Evolutionary conservation across 225 moss, liverwort and hornwort genomes (phyloP).

Genomic region (Straminergon stramineum): DNA sequence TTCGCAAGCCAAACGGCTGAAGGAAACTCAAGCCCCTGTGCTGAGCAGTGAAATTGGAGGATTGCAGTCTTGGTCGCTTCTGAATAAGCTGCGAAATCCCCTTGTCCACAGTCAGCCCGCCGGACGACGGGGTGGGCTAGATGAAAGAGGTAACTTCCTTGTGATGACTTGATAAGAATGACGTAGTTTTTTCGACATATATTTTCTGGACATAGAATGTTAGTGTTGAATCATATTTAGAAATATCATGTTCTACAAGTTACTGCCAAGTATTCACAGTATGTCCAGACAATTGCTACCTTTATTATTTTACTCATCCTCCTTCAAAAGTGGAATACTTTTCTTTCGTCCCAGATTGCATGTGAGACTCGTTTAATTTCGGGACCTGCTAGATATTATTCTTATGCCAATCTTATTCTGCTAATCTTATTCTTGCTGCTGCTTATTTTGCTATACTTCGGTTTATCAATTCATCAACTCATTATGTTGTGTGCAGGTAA

Average conservation of each 20-base stretch:
- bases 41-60: conserved; percentile 17
- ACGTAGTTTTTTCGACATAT: not conserved
- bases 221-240: not conserved
- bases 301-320: not conserved
- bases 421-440: not conserved
- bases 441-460: not conserved
- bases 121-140: not conserved
- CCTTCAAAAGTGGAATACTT: not conserved
- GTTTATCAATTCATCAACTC: not conserved
- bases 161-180: not conserved
- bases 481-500: not conserved
- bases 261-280: not conserved
- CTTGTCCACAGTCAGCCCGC: conserved; percentile 12
- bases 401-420: not conserved
- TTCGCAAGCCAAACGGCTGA: conserved; percentile 38
- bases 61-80: conserved; percentile 19
- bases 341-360: not conserved
- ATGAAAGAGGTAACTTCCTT: conserved; percentile 10
- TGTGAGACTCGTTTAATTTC: not conserved
- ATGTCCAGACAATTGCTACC: not conserved
- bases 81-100: conserved; percentile 34
- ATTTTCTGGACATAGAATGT: not conserved
- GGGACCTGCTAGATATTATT: not conserved
- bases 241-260: not conserved
- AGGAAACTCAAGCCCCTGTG: conserved; percentile 24